Conservation (phyloP, 2,329 filamentous ascomycete genomes). For the Cladophialophora immunda region DNA sequence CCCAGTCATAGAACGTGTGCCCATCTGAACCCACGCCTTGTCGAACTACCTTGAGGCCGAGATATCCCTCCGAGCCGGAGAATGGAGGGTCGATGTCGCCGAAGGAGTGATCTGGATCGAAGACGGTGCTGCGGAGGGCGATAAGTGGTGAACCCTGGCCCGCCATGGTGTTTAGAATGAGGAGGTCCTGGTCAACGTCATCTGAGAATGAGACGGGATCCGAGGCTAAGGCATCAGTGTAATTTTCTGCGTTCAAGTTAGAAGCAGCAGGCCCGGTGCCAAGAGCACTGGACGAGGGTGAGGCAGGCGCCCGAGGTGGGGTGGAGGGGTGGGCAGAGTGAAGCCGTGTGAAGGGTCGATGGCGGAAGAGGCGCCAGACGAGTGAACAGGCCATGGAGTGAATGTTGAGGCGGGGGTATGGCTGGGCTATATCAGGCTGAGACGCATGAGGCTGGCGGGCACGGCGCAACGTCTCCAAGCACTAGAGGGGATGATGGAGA, state of each 20-base stretch:
- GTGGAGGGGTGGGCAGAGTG: slow-evolving; percentile 7
- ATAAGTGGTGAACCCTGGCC: slow-evolving; percentile 16
- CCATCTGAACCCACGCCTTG: not conserved
- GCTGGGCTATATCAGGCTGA: slow-evolving; percentile 2
- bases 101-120: slow-evolving; percentile 13
- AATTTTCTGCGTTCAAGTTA: not conserved
- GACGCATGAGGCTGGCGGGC: slow-evolving; percentile 2
- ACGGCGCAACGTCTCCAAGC: not conserved
- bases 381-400: slow-evolving; percentile 14
- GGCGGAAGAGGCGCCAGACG: slow-evolving; percentile 21
- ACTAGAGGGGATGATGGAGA: not conserved
- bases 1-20: slow-evolving; percentile 17
- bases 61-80: slow-evolving; percentile 20
- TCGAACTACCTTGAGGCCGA: slow-evolving; percentile 7
- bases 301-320: slow-evolving; percentile 2
- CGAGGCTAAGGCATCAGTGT: not conserved
- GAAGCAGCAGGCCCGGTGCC: not conserved
- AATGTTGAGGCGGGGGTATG: not conserved
- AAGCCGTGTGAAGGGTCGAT: slow-evolving; percentile 8
- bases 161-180: slow-evolving; percentile 25
- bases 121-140: not conserved
- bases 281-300: slow-evolving; percentile 1
- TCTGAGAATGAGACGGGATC: not conserved
- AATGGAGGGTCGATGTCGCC: slow-evolving; percentile 19
- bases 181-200: slow-evolving; percentile 5